These are phyloP conservation scores for Coemansia reversa DNA, from an alignment of 192 early-diverging fungal species.

Conservation along the genomic window DNA sequence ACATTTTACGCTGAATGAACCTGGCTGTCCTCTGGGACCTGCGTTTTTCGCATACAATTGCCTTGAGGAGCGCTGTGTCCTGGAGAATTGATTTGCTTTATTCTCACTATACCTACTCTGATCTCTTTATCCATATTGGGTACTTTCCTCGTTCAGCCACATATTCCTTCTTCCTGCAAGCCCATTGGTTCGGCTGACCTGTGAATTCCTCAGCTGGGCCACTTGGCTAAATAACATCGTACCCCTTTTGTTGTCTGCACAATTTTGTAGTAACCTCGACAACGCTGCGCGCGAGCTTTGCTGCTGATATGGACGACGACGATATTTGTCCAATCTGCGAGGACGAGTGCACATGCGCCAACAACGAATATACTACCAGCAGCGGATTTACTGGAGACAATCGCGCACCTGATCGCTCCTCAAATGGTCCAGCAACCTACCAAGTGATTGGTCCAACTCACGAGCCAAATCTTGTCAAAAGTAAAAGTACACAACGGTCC, in stretches of 20 bases:
- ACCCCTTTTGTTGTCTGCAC: too few relatives aligned
- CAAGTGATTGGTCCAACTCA: neutral
- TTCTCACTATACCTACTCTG: too few relatives aligned
- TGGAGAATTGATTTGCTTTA: too few relatives aligned
- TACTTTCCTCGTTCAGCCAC: too few relatives aligned
- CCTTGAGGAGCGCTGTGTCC: too few relatives aligned
- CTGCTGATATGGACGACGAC: slow-evolving; percentile 45
- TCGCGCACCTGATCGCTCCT: neutral
- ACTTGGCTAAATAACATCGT: neutral
- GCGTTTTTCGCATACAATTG: too few relatives aligned
- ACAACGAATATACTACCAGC: slow-evolving; percentile 12
- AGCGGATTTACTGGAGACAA: neutral
- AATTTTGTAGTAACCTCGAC: too few relatives aligned
- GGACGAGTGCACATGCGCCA: slow-evolving; percentile 47
- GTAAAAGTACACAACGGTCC: neutral
- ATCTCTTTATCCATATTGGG: too few relatives aligned
- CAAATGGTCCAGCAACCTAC: neutral
- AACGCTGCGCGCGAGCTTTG: neutral
- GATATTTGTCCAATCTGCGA: slow-evolving; percentile 54
- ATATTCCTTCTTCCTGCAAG: too few relatives aligned
- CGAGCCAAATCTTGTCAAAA: neutral
- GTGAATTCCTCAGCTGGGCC: neutral
- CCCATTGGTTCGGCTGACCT: too few relatives aligned
- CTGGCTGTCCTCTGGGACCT: too few relatives aligned
- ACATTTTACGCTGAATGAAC: too few relatives aligned